A percentile compares a stretch with the other conserved stretches of the same genome.
Conservation (phyloP, 768 basidiomycete species). For the Asterophora parasitica region DNA sequence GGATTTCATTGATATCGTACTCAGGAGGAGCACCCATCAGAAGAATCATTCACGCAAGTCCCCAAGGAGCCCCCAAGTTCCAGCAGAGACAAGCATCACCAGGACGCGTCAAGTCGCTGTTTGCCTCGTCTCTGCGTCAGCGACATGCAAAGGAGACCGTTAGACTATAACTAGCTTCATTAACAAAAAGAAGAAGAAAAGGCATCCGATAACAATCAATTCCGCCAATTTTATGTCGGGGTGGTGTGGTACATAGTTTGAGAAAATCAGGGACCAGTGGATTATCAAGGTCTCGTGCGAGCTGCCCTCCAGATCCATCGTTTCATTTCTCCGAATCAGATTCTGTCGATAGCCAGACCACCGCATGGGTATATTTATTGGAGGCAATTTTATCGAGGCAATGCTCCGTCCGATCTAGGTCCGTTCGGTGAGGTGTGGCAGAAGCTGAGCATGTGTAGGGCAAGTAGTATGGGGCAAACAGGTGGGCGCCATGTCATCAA, state of each 20-base stretch:
- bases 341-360: background rate
- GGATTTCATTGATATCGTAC: too few species aligned
- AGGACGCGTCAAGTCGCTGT: background rate
- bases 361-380: slow-evolving; percentile 7
- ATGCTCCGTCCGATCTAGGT: slow-evolving; percentile 7
- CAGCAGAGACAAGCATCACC: background rate
- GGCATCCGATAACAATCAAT: slow-evolving; percentile 7
- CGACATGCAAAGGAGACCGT: background rate
- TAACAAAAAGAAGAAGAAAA: background rate
- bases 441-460: slow-evolving; percentile 3
- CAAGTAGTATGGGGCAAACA: background rate
- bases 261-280: background rate
- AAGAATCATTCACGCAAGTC: background rate
- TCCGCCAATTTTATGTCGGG: background rate
- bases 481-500: background rate
- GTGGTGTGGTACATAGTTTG: background rate
- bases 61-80: background rate
- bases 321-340: slow-evolving; percentile 5
- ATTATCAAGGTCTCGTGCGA: background rate
- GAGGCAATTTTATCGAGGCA: background rate
- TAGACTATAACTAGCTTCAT: background rate
- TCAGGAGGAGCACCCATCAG: too few species aligned
- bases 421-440: slow-evolving; percentile 4
- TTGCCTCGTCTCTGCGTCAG: background rate
- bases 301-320: background rate